A percentile compares a stretch with the other conserved stretches of the same genome.
Conservation (phyloP, 164 flowering plant species). For the Aristolochia californica region DNA sequence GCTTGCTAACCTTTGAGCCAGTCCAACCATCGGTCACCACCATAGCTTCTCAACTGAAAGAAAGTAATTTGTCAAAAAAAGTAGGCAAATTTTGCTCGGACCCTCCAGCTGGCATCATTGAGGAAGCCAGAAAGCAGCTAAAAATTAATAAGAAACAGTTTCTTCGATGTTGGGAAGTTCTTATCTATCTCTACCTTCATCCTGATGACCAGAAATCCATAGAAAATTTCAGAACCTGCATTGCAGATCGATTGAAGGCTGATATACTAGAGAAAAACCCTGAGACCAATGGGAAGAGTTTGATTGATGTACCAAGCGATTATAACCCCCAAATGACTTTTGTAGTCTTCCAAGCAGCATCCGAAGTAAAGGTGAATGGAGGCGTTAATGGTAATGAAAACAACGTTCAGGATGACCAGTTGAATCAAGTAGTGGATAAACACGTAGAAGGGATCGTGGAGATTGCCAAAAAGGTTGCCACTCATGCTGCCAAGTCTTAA, state of each 20-base stretch:
- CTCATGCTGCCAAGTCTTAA: too few species aligned
- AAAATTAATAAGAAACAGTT: constrained; percentile 89
- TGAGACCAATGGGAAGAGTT: constrained; percentile 43
- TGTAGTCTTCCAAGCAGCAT: constrained; percentile 52
- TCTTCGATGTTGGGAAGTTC: constrained; percentile 85
- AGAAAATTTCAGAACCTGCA: constrained; percentile 44
- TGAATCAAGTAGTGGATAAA: constrained; percentile 60
- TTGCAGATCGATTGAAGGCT: constrained; percentile 44
- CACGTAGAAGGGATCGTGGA: constrained; percentile 49
- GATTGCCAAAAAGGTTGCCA: constrained; percentile 47
- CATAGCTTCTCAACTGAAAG: constrained; percentile 23
- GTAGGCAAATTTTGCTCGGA: constrained; percentile 20
- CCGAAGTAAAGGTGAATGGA: constrained; percentile 16
- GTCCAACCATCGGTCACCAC: constrained; percentile 12
- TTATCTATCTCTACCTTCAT: constrained; percentile 60
- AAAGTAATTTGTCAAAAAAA: constrained; percentile 48
- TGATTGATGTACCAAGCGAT: constrained; percentile 58
- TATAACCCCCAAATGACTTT: constrained; percentile 62
- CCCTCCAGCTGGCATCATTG: constrained; percentile 44
- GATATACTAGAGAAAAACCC: constrained; percentile 69
- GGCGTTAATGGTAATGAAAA: constrained; percentile 34
- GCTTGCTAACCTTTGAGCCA: constrained; percentile 34
- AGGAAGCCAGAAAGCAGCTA: constrained; percentile 46
- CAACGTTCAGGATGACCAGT: constrained; percentile 53
- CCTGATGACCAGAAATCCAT: constrained; percentile 35